Conservation (phyloP, 208 protist species). For the Leishmania lainsoni region DNA sequence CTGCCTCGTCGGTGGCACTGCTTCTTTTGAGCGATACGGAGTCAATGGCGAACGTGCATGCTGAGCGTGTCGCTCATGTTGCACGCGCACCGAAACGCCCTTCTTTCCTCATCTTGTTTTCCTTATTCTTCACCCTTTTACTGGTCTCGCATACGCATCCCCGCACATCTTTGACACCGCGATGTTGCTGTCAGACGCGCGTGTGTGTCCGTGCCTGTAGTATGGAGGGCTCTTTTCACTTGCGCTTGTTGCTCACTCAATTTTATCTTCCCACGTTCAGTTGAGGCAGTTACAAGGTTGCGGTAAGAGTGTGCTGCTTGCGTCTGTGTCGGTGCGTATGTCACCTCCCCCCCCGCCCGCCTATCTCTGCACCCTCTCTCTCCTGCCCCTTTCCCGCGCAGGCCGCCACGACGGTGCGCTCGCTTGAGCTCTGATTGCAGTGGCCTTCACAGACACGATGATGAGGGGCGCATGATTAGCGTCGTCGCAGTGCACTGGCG, state of each 20-base stretch:
- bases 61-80: too few species aligned
- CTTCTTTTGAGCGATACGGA: too few species aligned
- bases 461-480: neutral
- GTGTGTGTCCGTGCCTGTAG: neutral
- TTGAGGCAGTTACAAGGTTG: neutral
- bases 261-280: neutral
- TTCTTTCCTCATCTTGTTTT: too few species aligned
- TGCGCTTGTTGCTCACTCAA: neutral
- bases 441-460: neutral
- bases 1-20: too few species aligned
- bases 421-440: neutral
- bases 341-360: neutral
- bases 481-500: neutral
- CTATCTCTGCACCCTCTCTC: neutral
- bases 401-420: neutral
- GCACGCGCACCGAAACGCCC: too few species aligned
- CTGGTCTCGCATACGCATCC: neutral
- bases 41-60: too few species aligned
- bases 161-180: neutral
- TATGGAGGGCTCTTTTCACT: neutral
- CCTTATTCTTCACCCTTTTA: too few species aligned
- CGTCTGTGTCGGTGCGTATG: too few species aligned
- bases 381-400: neutral
- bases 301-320: neutral
- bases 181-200: neutral